Evolutionary conservation across 2,329 filamentous ascomycete genomes (phyloP).

Genomic region (Pestalotiopsis sp.): DNA sequence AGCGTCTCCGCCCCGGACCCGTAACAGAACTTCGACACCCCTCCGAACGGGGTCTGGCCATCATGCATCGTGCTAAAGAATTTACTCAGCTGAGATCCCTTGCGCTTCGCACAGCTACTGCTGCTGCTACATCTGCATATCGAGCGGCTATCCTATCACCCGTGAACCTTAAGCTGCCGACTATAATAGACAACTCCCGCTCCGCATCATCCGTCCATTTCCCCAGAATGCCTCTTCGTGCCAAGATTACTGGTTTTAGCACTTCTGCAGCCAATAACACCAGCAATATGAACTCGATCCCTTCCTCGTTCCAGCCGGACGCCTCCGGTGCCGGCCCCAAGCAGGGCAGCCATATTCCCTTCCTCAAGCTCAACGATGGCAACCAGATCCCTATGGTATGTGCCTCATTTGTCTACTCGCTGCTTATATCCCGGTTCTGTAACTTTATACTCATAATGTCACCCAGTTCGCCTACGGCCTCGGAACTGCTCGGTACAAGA

Average conservation of each 20-base stretch:
- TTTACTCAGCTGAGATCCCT: not conserved
- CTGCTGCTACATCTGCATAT: not conserved
- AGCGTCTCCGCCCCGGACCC: not conserved
- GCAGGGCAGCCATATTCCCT: conserved; percentile 50
- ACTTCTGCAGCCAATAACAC: not conserved
- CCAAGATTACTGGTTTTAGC: not conserved
- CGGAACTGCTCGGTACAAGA: conserved; percentile 69
- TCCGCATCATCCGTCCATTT: not conserved
- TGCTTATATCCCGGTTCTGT: no score
- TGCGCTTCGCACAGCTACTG: not conserved
- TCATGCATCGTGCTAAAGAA: not conserved
- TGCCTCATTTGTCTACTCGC: conserved; percentile 3
- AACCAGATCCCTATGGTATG: conserved; percentile 70
- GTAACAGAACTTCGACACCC: not conserved
- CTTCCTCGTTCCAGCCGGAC: conserved; percentile 40
- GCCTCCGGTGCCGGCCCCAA: conserved; percentile 42
- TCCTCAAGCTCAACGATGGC: conserved; percentile 74
- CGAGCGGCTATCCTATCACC: not conserved
- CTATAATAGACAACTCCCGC: not conserved
- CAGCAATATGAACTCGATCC: conserved; percentile 45
- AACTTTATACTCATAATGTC: conserved; percentile 15
- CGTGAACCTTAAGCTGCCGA: not conserved
- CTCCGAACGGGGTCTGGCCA: not conserved
- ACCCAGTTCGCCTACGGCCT: conserved; percentile 71
- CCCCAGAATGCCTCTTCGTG: not conserved